Conservation (phyloP, 106 monocot species). For the Allium fistulosum region DNA sequence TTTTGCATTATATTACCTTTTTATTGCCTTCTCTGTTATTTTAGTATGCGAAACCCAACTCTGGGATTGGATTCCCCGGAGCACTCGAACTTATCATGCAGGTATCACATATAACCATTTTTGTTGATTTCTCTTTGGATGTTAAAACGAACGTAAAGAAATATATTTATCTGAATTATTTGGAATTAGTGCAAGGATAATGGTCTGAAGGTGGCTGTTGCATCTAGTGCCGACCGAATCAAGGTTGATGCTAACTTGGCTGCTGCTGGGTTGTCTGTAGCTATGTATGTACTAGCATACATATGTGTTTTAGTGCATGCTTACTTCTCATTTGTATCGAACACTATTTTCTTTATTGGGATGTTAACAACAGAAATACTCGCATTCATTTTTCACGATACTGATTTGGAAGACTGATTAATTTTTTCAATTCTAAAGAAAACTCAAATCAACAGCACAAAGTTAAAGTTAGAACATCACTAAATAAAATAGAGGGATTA, state of each 20-base stretch:
- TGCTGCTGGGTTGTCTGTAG: conserved; percentile 68
- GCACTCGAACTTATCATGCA: conserved; percentile 79
- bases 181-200: conserved; percentile 56
- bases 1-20: background rate
- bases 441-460: too few relatives aligned
- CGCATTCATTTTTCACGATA: too few relatives aligned
- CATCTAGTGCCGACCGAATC: conserved; percentile 91
- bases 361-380: too few relatives aligned
- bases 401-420: too few relatives aligned
- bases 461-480: too few relatives aligned
- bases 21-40: conserved; percentile 4
- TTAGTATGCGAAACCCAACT: conserved; percentile 91
- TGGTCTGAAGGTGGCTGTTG: conserved; percentile 94
- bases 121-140: too few relatives aligned
- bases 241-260: conserved; percentile 94
- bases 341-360: too few relatives aligned
- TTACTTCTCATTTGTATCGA: background rate
- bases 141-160: too few relatives aligned
- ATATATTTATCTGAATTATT: background rate
- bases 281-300: conserved; percentile 25
- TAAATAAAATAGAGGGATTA: too few relatives aligned
- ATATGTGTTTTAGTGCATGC: background rate
- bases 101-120: conserved; percentile 17
- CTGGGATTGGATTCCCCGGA: conserved; percentile 95
- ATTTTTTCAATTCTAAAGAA: too few relatives aligned